phyloP scores from a whole-genome alignment of 23 red algal species.

The Chondrus crispus region DNA sequence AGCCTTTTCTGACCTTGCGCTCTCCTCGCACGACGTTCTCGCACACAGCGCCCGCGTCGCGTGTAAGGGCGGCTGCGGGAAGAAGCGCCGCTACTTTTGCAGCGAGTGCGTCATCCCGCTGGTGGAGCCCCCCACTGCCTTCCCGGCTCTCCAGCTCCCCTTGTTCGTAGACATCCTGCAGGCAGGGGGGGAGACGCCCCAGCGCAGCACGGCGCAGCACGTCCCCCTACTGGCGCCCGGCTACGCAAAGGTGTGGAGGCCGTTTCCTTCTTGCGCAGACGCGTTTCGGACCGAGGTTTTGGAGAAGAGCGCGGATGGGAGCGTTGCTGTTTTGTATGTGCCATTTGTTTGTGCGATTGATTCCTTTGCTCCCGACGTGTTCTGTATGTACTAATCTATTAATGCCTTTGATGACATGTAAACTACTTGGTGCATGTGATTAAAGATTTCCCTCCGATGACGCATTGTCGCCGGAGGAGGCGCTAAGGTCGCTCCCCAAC shows the following conservation, averaged over 20 bases:
- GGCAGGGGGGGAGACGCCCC: constrained; percentile 17
- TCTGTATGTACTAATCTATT: too few relatives aligned
- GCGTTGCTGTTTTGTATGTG: constrained; percentile 4
- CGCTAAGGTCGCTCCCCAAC: not conserved
- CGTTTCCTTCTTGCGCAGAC: constrained; percentile 29
- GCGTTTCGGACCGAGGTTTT: constrained; percentile 16
- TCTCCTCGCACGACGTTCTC: constrained; percentile 28
- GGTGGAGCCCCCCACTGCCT: not conserved
- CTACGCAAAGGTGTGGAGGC: constrained; percentile 30
- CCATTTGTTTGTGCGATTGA: not conserved
- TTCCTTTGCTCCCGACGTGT: not conserved
- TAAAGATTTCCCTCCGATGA: constrained; percentile 37
- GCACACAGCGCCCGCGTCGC: not conserved
- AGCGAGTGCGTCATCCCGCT: constrained; percentile 31
- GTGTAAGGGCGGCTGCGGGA: constrained; percentile 44
- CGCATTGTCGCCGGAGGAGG: constrained; percentile 39
- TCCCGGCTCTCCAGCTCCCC: constrained; percentile 31
- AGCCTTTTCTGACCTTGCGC: constrained; percentile 1
- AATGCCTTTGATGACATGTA: too few relatives aligned
- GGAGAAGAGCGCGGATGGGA: not conserved
- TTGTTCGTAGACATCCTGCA: constrained; percentile 47
- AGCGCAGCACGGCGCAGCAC: constrained; percentile 59
- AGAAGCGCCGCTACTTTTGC: constrained; percentile 49
- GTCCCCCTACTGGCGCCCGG: constrained; percentile 31
- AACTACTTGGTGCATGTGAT: too few relatives aligned